Conservation (phyloP, 352 stramenopile genomes). For the Phytophthora fragariae region DNA sequence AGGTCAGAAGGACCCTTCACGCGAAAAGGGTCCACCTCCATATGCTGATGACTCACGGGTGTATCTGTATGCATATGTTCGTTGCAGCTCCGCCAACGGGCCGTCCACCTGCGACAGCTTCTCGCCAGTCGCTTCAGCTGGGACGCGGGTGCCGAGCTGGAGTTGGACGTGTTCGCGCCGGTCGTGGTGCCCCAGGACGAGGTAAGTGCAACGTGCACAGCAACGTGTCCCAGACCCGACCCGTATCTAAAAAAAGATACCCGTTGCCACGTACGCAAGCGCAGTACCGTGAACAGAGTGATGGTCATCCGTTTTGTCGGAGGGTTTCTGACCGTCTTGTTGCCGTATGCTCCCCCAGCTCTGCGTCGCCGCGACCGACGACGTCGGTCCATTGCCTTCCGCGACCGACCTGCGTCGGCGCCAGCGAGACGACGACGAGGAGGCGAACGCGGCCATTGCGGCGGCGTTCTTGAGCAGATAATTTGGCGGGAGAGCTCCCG, state of each 20-base stretch:
- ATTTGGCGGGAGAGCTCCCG: conserved; percentile 9
- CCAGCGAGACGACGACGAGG: conserved; percentile 34
- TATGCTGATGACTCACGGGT: conserved; percentile 27
- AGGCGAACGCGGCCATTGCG: conserved; percentile 41
- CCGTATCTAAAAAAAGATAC: conserved; percentile 30
- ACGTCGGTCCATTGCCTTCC: background rate
- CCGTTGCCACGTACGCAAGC: conserved; percentile 13
- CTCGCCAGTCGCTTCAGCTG: conserved; percentile 52
- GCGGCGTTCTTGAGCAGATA: conserved; percentile 39
- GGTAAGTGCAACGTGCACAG: conserved; percentile 22
- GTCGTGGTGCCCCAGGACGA: conserved; percentile 53
- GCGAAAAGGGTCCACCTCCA: background rate
- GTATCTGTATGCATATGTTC: background rate
- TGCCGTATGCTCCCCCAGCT: conserved; percentile 17
- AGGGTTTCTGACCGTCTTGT: conserved; percentile 23
- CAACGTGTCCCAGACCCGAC: too few species aligned
- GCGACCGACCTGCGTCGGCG: conserved; percentile 3
- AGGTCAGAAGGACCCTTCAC: conserved; percentile 29
- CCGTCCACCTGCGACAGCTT: conserved; percentile 42
- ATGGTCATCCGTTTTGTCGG: conserved; percentile 17
- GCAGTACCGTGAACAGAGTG: conserved; percentile 18
- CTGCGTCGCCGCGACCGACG: background rate
- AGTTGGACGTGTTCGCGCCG: conserved; percentile 57
- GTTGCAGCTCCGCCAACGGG: conserved; percentile 44
- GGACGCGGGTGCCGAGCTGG: conserved; percentile 28